Base-by-base conservation (phyloP, 2,329 filamentous ascomycete genomes). In the Penicillium occitanis region DNA sequence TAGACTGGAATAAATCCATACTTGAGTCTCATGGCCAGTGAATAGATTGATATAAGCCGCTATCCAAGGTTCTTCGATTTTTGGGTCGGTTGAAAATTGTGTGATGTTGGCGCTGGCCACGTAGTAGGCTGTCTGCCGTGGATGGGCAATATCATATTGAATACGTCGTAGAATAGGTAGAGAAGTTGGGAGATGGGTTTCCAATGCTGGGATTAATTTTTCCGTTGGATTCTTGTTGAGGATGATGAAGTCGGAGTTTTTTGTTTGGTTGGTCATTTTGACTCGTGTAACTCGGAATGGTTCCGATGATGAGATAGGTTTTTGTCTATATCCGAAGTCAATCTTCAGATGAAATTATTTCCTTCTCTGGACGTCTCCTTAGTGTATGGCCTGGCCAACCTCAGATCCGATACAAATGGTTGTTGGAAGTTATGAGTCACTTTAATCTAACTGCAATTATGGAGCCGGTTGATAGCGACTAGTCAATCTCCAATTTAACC, bases 1-100 rank as follows among this genome's bases (percentile, higher is more conserved):
- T 3, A 80, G 73, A 63, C 75, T 80, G 28, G 77, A 80, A 65
- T 79, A 82, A 19, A 79, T 33, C 70, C 76, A 73, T 22, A 79
- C 71, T 66, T 81, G 79, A n/a, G 79, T 81, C 64, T 80, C 76
- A 13, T 74, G 75, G 33, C 77, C 73, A 19, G 71, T 68, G 62
- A 72, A 72, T 5, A 82, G 71, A 72, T 82, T 79, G 58, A 80
- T 76, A 60, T 76, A 73, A 7, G 77, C 78, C 62, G 74, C 76
- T 46, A 81, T 71, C 80, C 80, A 82, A 48, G 76, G 76, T 19
- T 62, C 53, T 25, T 63, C n/a, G 4, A 13, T 3, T 62, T 63
- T 11, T 42, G 61, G 3, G 61, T 64, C 10, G 11, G 1, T 57
- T 57, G 33, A 37, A 40, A 19, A 40, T 40, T 40, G 53, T 37